Percentiles rank a stretch among this genome's conserved stretches.
Evolutionary conservation across 225 moss, liverwort and hornwort genomes (phyloP).

Genomic region (Ulota crispa): DNA sequence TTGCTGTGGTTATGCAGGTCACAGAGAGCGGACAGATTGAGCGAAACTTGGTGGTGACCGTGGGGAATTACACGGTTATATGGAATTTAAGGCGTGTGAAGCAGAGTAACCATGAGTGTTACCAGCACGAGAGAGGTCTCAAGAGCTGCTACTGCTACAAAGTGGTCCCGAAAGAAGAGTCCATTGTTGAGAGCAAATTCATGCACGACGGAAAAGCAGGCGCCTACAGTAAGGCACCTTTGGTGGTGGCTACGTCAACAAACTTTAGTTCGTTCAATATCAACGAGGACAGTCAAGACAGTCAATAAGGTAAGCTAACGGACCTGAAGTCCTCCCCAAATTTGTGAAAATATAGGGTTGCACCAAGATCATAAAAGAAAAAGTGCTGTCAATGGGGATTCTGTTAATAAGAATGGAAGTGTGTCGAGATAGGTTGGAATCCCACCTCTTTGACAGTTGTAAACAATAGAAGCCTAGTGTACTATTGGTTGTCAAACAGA

Average conservation of each 20-base stretch:
- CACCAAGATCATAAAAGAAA: too few relatives aligned
- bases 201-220: slow-evolving; percentile 51
- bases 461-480: slow-evolving; percentile 23
- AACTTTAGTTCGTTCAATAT: slow-evolving; percentile 62
- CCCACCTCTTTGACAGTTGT: slow-evolving; percentile 1
- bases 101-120: slow-evolving; percentile 89
- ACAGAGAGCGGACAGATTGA: slow-evolving; percentile 92
- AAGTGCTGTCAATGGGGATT: not conserved
- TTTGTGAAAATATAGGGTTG: not conserved
- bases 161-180: slow-evolving; percentile 64
- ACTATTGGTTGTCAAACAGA: slow-evolving; percentile 8
- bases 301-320: slow-evolving; percentile 20
- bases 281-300: slow-evolving; percentile 38
- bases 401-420: not conserved
- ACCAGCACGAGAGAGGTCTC: slow-evolving; percentile 83
- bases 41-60: slow-evolving; percentile 85
- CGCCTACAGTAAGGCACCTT: slow-evolving; percentile 44
- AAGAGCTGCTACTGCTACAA: slow-evolving; percentile 73
- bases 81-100: slow-evolving; percentile 98
- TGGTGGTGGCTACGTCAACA: slow-evolving; percentile 65
- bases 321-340: not conserved
- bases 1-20: slow-evolving; percentile 50
- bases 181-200: slow-evolving; percentile 60
- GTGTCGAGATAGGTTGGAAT: not conserved
- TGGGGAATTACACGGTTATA: slow-evolving; percentile 84